Evolutionary conservation across 768 basidiomycete genomes (phyloP).

Genomic region (button mushroom (Agaricus bisporus)): DNA sequence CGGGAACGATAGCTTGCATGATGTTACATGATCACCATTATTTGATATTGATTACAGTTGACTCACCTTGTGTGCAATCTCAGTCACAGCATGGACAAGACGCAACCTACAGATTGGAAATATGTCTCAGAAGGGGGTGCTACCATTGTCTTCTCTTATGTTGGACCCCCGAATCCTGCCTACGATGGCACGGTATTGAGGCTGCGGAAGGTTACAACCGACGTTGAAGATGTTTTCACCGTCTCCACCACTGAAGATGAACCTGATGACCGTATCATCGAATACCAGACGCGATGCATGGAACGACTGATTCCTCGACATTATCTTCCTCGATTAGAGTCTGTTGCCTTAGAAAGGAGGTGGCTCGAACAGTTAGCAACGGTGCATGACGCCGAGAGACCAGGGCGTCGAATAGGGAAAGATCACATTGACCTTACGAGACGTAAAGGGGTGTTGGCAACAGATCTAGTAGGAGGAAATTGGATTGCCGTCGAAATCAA

Average conservation of each 20-base stretch:
- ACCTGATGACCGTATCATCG: conserved; percentile 32
- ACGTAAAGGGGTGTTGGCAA: conserved; percentile 64
- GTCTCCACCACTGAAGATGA: conserved; percentile 15
- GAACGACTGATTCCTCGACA: conserved; percentile 53
- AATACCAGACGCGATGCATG: conserved; percentile 64
- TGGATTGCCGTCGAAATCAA: conserved; percentile 87
- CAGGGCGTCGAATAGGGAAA: conserved; percentile 43
- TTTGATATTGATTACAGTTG: too few relatives aligned
- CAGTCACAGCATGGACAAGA: conserved; percentile 21
- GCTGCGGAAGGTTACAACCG: conserved; percentile 51
- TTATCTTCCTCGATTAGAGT: conserved; percentile 52
- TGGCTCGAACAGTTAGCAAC: conserved; percentile 60
- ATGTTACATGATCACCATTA: background rate
- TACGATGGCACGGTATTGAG: conserved; percentile 70
- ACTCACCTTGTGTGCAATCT: background rate
- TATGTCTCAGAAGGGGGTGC: conserved; percentile 94
- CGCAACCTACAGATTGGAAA: conserved; percentile 54
- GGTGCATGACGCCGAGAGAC: conserved; percentile 45
- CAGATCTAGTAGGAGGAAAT: conserved; percentile 66
- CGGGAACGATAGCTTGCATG: too few relatives aligned
- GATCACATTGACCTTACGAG: conserved; percentile 55
- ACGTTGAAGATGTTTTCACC: background rate
- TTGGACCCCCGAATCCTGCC: conserved; percentile 41
- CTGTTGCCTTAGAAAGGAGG: conserved; percentile 36
- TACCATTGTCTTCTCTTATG: conserved; percentile 82